These are phyloP conservation scores for Candida tibetensis DNA, from an alignment of 805 yeast genomes.

Conservation along the genomic window DNA sequence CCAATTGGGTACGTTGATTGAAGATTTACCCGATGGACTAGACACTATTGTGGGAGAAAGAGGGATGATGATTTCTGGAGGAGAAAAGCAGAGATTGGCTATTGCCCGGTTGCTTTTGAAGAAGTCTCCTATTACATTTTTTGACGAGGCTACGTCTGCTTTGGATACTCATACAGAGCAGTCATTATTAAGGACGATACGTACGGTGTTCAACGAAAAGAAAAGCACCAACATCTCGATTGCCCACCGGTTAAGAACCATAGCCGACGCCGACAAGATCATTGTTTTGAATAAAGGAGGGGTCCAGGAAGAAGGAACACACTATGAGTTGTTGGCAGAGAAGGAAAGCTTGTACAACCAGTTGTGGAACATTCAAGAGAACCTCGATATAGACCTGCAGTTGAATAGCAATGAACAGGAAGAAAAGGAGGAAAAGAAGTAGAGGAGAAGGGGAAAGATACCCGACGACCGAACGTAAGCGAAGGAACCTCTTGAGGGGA, in stretches of 20 bases:
- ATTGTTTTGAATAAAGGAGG: slow-evolving; percentile 77
- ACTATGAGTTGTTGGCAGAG: slow-evolving; percentile 53
- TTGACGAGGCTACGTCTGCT: slow-evolving; percentile 97
- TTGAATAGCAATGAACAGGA: slow-evolving; percentile 6
- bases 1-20: slow-evolving; percentile 59
- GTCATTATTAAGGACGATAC: slow-evolving; percentile 70
- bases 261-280: slow-evolving; percentile 91
- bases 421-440: not conserved
- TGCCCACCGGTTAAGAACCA: slow-evolving; percentile 91
- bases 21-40: slow-evolving; percentile 77
- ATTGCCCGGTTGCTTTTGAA: slow-evolving; percentile 88
- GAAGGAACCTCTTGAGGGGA: too few species aligned
- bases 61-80: slow-evolving; percentile 99
- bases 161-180: slow-evolving; percentile 96
- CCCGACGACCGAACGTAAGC: too few species aligned
- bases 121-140: slow-evolving; percentile 83
- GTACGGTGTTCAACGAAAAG: slow-evolving; percentile 51
- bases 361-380: slow-evolving; percentile 92
- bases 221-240: slow-evolving; percentile 82
- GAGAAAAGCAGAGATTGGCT: slow-evolving; percentile 94
- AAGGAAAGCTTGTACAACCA: slow-evolving; percentile 66
- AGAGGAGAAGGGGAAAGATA: not conserved
- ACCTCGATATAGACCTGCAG: slow-evolving; percentile 37
- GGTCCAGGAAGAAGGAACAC: slow-evolving; percentile 88
- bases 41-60: slow-evolving; percentile 91